Conservation (phyloP, 2,329 filamentous ascomycete species). For the Fusarium protoensiforme region DNA sequence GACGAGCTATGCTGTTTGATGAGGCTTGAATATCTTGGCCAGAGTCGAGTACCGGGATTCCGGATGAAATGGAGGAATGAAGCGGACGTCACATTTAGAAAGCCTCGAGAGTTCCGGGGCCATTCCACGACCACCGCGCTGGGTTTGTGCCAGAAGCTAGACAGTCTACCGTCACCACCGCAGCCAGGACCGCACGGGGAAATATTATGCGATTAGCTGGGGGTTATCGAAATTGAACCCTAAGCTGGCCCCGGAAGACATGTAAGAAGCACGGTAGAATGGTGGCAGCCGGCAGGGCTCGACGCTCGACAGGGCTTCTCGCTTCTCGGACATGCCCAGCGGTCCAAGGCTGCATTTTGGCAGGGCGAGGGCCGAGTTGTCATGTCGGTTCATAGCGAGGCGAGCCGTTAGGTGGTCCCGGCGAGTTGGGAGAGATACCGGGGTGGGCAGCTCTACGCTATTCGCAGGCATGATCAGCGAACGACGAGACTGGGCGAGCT, state of each 20-base stretch:
- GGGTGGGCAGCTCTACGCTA: conserved; percentile 29
- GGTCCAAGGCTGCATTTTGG: conserved; percentile 3
- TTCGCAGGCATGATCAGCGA: conserved; percentile 30
- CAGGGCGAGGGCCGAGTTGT: conserved; percentile 33
- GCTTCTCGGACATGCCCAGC: background rate
- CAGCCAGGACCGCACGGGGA: conserved; percentile 12
- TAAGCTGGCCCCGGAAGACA: conserved; percentile 18
- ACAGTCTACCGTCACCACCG: conserved; percentile 34
- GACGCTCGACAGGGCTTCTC: background rate
- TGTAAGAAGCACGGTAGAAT: conserved; percentile 14
- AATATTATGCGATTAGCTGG: conserved; percentile 6
- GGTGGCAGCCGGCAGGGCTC: conserved; percentile 7
- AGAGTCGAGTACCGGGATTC: background rate
- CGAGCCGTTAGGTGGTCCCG: conserved; percentile 42
- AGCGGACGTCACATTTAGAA: conserved; percentile 13
- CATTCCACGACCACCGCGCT: conserved; percentile 23
- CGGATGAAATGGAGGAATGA: conserved; percentile 1
- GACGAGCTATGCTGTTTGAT: conserved; percentile 7
- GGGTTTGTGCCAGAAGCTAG: conserved; percentile 7
- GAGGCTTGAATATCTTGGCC: conserved; percentile 5
- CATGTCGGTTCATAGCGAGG: conserved; percentile 43
- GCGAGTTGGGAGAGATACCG: conserved; percentile 36
- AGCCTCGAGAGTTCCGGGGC: conserved; percentile 18
- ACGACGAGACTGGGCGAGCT: background rate
- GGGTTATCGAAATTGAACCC: conserved; percentile 26